Evolutionary conservation across 257 asterid genomes (phyloP).

Genomic region (Misopates orontium): DNA sequence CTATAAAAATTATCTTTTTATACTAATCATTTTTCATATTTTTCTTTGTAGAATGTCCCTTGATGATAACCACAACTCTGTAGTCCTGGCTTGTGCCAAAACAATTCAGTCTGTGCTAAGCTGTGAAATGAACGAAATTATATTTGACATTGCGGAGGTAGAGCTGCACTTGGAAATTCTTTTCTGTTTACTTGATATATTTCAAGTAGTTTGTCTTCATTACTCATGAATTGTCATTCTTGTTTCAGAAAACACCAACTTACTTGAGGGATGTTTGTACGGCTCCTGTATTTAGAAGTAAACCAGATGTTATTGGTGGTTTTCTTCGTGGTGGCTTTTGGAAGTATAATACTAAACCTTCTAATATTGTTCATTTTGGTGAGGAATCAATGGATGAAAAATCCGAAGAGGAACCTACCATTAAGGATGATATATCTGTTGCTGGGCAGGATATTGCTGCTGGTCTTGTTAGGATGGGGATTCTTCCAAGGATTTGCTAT

Average conservation of each 20-base stretch:
- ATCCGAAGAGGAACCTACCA: constrained; percentile 67
- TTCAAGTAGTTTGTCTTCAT: constrained; percentile 20
- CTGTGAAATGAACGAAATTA: constrained; percentile 60
- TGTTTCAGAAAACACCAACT: constrained; percentile 65
- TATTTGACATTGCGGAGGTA: constrained; percentile 79
- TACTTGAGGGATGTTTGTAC: constrained; percentile 52
- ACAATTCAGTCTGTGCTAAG: constrained; percentile 68
- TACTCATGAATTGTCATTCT: constrained; percentile 25
- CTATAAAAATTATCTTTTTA: neutral
- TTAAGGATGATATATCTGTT: constrained; percentile 79
- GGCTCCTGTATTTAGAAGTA: constrained; percentile 91
- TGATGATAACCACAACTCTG: constrained; percentile 83
- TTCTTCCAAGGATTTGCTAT: constrained; percentile 69
- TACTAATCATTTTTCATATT: constrained; percentile 21
- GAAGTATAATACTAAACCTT: constrained; percentile 89
- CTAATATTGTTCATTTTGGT: constrained; percentile 52
- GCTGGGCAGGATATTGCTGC: constrained; percentile 94
- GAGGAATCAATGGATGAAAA: constrained; percentile 42
- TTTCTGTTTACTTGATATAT: constrained; percentile 18
- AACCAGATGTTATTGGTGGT: constrained; percentile 71
- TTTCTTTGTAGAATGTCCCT: constrained; percentile 63
- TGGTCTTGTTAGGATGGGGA: constrained; percentile 95
- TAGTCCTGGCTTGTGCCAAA: constrained; percentile 84
- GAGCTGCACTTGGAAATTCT: constrained; percentile 15
- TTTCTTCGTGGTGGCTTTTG: constrained; percentile 96